Evolutionary conservation across 371 early-diverging fungal species (phyloP).

Genomic region (Mucor plumbeus): DNA sequence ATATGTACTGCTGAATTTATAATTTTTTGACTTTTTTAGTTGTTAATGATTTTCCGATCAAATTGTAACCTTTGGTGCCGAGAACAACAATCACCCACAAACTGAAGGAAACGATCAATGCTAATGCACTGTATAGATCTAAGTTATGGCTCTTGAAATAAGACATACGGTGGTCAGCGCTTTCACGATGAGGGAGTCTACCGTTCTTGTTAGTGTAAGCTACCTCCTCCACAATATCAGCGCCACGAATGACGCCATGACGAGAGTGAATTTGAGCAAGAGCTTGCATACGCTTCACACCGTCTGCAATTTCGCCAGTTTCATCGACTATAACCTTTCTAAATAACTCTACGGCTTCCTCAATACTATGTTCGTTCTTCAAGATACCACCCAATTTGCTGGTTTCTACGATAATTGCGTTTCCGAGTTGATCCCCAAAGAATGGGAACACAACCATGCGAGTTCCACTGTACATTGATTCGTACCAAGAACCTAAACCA

Average conservation of each 20-base stretch:
- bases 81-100: neutral
- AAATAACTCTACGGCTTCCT: slow-evolving; percentile 1
- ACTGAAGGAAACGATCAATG: neutral
- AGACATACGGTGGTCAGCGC: slow-evolving; percentile 28
- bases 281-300: slow-evolving; percentile 21
- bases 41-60: neutral
- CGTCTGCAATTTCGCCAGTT: slow-evolving; percentile 13
- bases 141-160: slow-evolving; percentile 34
- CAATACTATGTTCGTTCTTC: neutral
- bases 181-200: slow-evolving; percentile 25
- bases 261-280: slow-evolving; percentile 27
- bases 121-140: slow-evolving; percentile 24
- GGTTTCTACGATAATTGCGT: slow-evolving; percentile 15
- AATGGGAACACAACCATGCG: slow-evolving; percentile 43
- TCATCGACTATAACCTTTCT: slow-evolving; percentile 7
- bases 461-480: slow-evolving; percentile 38
- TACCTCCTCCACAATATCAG: slow-evolving; percentile 33
- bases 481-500: slow-evolving; percentile 42
- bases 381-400: slow-evolving; percentile 3
- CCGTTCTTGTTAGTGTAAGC: slow-evolving; percentile 21
- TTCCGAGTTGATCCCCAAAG: slow-evolving; percentile 48
- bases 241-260: slow-evolving; percentile 24
- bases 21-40: neutral
- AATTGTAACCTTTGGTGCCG: neutral
- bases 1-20: neutral